These are phyloP conservation scores for Candida sp. DNA, from an alignment of 1,139 yeast species.

Conservation along the genomic window DNA sequence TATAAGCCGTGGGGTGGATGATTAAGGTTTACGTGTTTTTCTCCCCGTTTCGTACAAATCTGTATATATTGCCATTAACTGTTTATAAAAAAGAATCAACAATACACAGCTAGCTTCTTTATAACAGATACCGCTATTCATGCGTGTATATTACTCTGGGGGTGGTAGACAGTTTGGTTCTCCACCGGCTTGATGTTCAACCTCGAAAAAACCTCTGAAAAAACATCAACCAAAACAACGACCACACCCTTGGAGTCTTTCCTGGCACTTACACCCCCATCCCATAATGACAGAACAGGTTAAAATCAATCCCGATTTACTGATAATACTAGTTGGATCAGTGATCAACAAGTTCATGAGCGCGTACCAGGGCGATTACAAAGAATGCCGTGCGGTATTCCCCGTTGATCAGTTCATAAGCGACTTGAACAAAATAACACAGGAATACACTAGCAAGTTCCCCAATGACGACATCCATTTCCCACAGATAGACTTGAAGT, in stretches of 20 bases:
- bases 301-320: slow-evolving; percentile 17
- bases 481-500: slow-evolving; percentile 16
- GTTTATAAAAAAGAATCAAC: slow-evolving; percentile 1
- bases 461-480: slow-evolving; percentile 16
- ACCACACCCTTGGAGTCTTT: no score
- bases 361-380: slow-evolving; percentile 15
- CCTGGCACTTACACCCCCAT: no score
- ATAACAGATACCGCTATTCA: no score
- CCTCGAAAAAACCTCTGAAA: background rate
- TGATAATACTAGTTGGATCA: slow-evolving; percentile 32
- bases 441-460: slow-evolving; percentile 18
- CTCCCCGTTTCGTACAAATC: no score
- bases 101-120: background rate
- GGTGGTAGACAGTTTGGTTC: no score
- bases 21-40: no score
- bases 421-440: slow-evolving; percentile 20
- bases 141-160: no score
- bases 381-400: slow-evolving; percentile 18
- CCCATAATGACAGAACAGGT: slow-evolving; percentile 16
- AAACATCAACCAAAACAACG: background rate
- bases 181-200: no score
- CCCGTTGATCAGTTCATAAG: slow-evolving; percentile 21
- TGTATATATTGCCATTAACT: slow-evolving; percentile 1
- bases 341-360: slow-evolving; percentile 29
- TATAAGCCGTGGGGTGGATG: background rate